phyloP scores from a whole-genome alignment of 2,329 filamentous ascomycete species.

The Phaeoacremonium minimum region DNA sequence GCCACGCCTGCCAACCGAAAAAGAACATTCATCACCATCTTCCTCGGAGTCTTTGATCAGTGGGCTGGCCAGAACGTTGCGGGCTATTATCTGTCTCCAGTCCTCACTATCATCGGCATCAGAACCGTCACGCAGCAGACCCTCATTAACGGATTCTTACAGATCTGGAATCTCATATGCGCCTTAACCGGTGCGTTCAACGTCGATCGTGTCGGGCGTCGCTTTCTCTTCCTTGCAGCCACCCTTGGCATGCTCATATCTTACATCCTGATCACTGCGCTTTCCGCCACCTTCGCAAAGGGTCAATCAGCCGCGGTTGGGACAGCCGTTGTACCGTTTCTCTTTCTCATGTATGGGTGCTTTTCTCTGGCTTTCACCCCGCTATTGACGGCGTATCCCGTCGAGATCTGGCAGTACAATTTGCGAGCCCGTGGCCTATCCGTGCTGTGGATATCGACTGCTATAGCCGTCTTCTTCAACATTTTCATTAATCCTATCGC shows the following conservation, averaged over 20 bases:
- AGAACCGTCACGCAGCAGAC: slow-evolving; percentile 19
- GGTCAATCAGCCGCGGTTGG: background rate
- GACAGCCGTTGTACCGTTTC: slow-evolving; percentile 1
- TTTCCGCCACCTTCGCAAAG: slow-evolving; percentile 6
- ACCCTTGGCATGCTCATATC: slow-evolving; percentile 9
- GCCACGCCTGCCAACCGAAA: slow-evolving; percentile 11
- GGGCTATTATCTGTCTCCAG: slow-evolving; percentile 26
- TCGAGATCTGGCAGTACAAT: slow-evolving; percentile 42
- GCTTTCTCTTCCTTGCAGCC: slow-evolving; percentile 16
- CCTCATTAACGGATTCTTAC: slow-evolving; percentile 24
- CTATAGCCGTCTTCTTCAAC: slow-evolving; percentile 9
- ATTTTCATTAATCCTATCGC: slow-evolving; percentile 12
- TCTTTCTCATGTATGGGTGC: slow-evolving; percentile 1
- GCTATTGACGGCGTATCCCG: slow-evolving; percentile 30
- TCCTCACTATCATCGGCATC: slow-evolving; percentile 25
- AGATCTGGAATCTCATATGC: slow-evolving; percentile 7
- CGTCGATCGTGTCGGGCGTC: slow-evolving; percentile 13
- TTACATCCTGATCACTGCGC: slow-evolving; percentile 6
- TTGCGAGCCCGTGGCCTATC: slow-evolving; percentile 42
- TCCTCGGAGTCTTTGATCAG: slow-evolving; percentile 10
- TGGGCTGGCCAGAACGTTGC: slow-evolving; percentile 20
- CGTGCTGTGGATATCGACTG: slow-evolving; percentile 7
- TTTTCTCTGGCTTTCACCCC: slow-evolving; percentile 3
- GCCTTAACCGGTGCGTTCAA: slow-evolving; percentile 3
- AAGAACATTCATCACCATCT: slow-evolving; percentile 9